These are phyloP conservation scores for Fusarium sp. DNA, from an alignment of 2,329 filamentous ascomycete species.

Conservation along the genomic window DNA sequence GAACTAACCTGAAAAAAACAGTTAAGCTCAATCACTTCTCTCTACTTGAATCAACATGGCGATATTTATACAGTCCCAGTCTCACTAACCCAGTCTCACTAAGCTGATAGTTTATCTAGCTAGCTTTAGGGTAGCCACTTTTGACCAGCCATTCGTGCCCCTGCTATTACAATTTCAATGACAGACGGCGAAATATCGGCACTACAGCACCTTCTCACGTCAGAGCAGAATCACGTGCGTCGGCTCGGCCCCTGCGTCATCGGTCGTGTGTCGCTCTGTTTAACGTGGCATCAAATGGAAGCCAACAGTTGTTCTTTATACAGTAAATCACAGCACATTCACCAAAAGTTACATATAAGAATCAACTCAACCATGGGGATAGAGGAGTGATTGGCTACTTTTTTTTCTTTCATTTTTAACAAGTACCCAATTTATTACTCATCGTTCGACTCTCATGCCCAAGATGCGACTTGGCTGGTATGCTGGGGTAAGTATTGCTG, in stretches of 20 bases:
- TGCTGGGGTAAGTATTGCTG: slow-evolving; percentile 64
- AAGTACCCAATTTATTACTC: slow-evolving; percentile 26
- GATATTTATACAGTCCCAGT: not conserved
- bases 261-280: slow-evolving; percentile 41
- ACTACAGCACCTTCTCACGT: not conserved
- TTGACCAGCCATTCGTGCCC: not conserved
- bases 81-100: slow-evolving; percentile 23
- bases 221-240: slow-evolving; percentile 42
- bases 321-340: slow-evolving; percentile 21
- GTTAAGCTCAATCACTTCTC: not conserved
- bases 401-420: slow-evolving; percentile 2
- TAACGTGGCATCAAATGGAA: slow-evolving; percentile 49
- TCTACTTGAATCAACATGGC: not conserved
- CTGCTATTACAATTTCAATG: not conserved
- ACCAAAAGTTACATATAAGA: slow-evolving; percentile 14
- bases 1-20: not conserved
- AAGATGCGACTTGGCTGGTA: slow-evolving; percentile 72
- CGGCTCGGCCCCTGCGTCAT: slow-evolving; percentile 44
- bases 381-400: slow-evolving; percentile 35
- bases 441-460: slow-evolving; percentile 46
- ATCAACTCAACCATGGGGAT: slow-evolving; percentile 41
- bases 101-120: slow-evolving; percentile 10
- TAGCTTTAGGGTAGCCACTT: slow-evolving; percentile 40
- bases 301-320: slow-evolving; percentile 20
- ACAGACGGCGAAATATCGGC: slow-evolving; percentile 35